Conservation (phyloP, 768 basidiomycete genomes). For the Lentinula edodes region DNA sequence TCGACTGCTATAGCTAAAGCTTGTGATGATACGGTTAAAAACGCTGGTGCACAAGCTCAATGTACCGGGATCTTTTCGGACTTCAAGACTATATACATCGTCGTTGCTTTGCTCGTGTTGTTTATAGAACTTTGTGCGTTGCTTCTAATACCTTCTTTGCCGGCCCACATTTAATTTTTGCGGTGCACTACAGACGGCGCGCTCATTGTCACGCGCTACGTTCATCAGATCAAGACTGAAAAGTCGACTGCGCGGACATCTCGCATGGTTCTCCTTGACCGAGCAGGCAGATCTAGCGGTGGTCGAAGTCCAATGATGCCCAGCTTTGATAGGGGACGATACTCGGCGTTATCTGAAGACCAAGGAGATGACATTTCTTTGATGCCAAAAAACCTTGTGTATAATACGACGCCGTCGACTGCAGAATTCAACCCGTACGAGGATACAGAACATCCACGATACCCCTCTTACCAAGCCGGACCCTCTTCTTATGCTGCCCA, state of each 20-base stretch:
- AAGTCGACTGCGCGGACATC: slow-evolving; percentile 41
- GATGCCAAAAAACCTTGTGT: background rate
- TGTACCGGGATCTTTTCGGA: slow-evolving; percentile 39
- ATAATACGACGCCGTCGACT: background rate
- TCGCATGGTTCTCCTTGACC: background rate
- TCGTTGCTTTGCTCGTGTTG: slow-evolving; percentile 37
- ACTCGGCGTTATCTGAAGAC: background rate
- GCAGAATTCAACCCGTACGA: slow-evolving; percentile 7
- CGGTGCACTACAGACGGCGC: slow-evolving; percentile 38
- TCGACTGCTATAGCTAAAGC: slow-evolving; percentile 33
- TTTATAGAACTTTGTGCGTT: slow-evolving; percentile 54
- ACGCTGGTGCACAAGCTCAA: slow-evolving; percentile 34
- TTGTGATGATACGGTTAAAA: slow-evolving; percentile 40
- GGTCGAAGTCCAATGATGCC: background rate
- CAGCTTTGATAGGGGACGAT: background rate
- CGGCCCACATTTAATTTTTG: slow-evolving; percentile 1
- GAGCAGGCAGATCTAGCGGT: background rate
- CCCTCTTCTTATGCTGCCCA: background rate
- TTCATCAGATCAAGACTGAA: slow-evolving; percentile 45
- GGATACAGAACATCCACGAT: background rate
- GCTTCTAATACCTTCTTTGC: background rate
- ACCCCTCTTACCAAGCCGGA: background rate
- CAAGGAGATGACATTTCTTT: background rate
- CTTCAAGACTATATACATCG: slow-evolving; percentile 41
- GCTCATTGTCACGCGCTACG: slow-evolving; percentile 47